These are phyloP conservation scores for Saussurea involucrata DNA, from an alignment of 129 eudicot species.

Conservation along the genomic window DNA sequence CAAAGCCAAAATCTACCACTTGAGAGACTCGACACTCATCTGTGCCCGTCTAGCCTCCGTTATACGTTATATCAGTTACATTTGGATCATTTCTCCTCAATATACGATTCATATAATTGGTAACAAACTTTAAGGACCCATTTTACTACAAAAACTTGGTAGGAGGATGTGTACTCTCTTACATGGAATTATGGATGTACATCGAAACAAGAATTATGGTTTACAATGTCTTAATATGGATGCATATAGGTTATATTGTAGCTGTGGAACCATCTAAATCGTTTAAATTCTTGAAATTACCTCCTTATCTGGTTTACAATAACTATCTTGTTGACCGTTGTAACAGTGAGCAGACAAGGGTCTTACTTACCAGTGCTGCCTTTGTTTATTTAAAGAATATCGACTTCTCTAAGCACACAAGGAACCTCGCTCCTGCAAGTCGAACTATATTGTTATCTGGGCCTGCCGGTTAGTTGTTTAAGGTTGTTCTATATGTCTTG, in stretches of 20 bases:
- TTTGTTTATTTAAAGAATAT: constrained; percentile 68
- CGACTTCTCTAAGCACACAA: constrained; percentile 72
- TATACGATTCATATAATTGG: neutral
- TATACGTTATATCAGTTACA: neutral
- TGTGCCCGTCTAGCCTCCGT: too few relatives aligned
- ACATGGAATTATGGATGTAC: neutral
- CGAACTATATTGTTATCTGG: constrained; percentile 94
- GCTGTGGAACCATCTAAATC: neutral
- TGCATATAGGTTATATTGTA: neutral
- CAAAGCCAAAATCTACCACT: too few relatives aligned
- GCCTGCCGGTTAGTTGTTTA: constrained; percentile 77
- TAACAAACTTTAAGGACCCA: neutral
- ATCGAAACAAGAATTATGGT: neutral
- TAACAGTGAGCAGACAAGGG: constrained; percentile 87
- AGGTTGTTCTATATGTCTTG: constrained; percentile 2
- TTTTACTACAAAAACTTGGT: neutral
- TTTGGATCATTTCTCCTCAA: neutral
- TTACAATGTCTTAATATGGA: neutral
- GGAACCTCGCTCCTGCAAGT: constrained; percentile 94
- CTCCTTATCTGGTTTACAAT: neutral
- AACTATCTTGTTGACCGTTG: constrained; percentile 2
- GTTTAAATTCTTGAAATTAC: neutral
- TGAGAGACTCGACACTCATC: too few relatives aligned
- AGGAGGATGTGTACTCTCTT: neutral
- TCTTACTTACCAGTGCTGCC: constrained; percentile 82